Evolutionary conservation across 1,284 basidiomycete species (phyloP).

Genomic region (Apiotrichum montevideense): DNA sequence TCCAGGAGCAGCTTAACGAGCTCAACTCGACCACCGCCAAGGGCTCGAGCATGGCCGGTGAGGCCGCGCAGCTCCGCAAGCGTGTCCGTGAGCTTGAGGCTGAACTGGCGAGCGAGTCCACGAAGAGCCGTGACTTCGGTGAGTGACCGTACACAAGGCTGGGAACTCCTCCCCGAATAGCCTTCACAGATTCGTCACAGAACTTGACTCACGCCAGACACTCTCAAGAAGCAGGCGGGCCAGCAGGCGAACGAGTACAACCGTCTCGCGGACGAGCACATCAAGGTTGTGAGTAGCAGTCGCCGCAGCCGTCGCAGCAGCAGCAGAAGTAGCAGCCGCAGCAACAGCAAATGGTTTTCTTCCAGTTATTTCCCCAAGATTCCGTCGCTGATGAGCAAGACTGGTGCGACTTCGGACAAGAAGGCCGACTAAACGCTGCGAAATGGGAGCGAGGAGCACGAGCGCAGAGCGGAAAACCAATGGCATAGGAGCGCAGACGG

Average conservation of each 20-base stretch:
- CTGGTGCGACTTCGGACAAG: constrained; percentile 56
- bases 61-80: constrained; percentile 54
- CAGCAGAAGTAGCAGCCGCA: no score
- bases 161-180: no score
- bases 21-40: constrained; percentile 61
- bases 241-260: constrained; percentile 74
- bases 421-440: constrained; percentile 35
- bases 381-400: constrained; percentile 28
- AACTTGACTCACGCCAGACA: constrained; percentile 50
- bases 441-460: no score
- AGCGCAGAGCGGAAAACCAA: no score
- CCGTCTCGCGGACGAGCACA: constrained; percentile 69
- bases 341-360: no score
- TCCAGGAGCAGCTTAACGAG: constrained; percentile 78
- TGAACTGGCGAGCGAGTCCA: constrained; percentile 51
- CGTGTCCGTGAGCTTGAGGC: constrained; percentile 63
- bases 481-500: no score
- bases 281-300: constrained; percentile 50
- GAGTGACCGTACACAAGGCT: constrained; percentile 29
- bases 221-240: constrained; percentile 72
- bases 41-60: constrained; percentile 39
- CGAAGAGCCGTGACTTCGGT: constrained; percentile 66
- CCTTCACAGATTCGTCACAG: neutral
- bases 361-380: neutral
- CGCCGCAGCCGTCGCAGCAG: neutral